A percentile compares a stretch with the other conserved stretches of the same genome.
phyloP scores from a whole-genome alignment of 1,284 basidiomycete genomes.

The Cryptococcus neoformans region DNA sequence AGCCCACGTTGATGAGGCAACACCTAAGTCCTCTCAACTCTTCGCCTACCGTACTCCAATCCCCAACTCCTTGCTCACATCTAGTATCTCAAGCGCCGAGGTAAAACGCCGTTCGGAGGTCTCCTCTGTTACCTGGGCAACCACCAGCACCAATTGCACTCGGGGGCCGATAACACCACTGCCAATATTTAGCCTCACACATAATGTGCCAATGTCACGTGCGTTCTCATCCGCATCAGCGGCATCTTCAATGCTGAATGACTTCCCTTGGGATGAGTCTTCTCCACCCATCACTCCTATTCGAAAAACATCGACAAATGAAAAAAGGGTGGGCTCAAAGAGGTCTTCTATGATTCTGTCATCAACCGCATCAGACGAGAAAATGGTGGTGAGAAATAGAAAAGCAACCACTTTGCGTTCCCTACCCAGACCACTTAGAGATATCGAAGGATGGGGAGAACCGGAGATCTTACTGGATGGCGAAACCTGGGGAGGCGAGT shows the following conservation, averaged over 20 bases:
- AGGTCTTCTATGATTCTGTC: neutral
- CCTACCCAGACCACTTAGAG: constrained; percentile 18
- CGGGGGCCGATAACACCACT: no score
- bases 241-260: neutral
- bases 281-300: constrained; percentile 9
- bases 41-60: neutral
- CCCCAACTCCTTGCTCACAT: neutral
- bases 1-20: neutral
- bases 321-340: no score
- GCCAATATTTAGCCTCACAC: no score
- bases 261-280: constrained; percentile 13
- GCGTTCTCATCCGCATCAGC: no score
- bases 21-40: neutral
- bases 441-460: constrained; percentile 36
- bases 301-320: neutral
- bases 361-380: neutral
- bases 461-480: constrained; percentile 36
- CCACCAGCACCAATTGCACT: no score
- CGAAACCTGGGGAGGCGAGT: constrained; percentile 1
- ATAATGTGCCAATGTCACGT: no score
- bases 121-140: neutral
- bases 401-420: no score
- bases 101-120: neutral
- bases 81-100: no score
- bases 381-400: neutral